Base-by-base conservation (phyloP, 129 eudicot genomes). In the Mikania micrantha region DNA sequence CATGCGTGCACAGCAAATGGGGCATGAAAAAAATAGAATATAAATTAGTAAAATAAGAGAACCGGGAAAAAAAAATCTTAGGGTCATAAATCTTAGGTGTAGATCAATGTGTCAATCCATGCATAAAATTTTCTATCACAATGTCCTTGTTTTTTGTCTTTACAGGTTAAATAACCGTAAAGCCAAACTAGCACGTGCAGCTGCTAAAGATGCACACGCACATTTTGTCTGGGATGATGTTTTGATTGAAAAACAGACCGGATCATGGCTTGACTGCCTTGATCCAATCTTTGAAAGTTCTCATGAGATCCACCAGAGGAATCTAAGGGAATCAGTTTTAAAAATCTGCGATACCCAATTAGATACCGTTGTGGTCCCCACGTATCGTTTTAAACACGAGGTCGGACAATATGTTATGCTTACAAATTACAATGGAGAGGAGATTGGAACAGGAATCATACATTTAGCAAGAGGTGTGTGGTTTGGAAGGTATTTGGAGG, bases 81-180 rank as follows among this genome's bases (percentile, higher is more conserved):
- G n/a, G n/a, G n/a, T n/a, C n/a, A n/a, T n/a, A n/a, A n/a, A n/a
- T n/a, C n/a, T n/a, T n/a, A n/a, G n/a, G n/a, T n/a, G n/a, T n/a
- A n/a, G n/a, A n/a, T n/a, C n/a, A n/a, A n/a, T n/a, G n/a, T n/a
- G n/a, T n/a, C 10, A 15, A 53, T 10, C 59, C 32, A 52, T 52
- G 59, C 59, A 52, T 21, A 52, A 20, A 28, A 15, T 57, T 15
- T 6, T 34, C 20, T 32, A 64, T 35, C 5, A 52, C 9, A 4
- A 0, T 49, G 12, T 7, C 42, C 7, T 54, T 16, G 25, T 64
- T 7, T 53, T 24, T 24, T 27, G 34, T 12, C 9, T 20, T 57
- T 27, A 71, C 86, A 91, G 97, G 96, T 75, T 91, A 61, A 83
- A 78, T 53, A 85, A 91, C 62, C 79, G 90, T 32, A 91, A 81